Percentiles rank a stretch among this genome's conserved stretches.
Evolutionary conservation across 352 stramenopile species (phyloP).

Genomic region (Albugo candida): DNA sequence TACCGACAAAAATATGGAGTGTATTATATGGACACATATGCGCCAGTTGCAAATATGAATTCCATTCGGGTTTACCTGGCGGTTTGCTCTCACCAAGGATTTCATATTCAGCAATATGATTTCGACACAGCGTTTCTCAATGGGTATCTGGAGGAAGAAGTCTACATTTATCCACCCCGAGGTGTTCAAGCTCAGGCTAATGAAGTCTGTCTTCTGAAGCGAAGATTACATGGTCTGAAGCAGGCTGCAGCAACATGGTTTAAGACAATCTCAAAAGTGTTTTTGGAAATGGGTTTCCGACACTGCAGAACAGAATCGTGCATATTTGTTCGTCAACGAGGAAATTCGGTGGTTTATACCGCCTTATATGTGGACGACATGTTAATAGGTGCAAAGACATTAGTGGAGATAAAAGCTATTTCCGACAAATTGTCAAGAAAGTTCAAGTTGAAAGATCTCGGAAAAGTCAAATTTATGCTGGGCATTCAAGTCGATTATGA

Average conservation of each 20-base stretch:
- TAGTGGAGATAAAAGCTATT: neutral
- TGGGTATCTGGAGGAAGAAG: no score
- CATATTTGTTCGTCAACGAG: slow-evolving; percentile 3
- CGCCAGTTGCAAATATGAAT: slow-evolving; percentile 10
- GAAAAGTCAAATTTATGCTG: slow-evolving; percentile 9
- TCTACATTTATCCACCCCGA: no score
- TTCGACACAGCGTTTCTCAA: slow-evolving; percentile 7
- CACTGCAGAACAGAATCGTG: slow-evolving; percentile 5
- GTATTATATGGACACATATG: slow-evolving; percentile 12
- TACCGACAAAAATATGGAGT: slow-evolving; percentile 11
- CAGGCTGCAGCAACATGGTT: slow-evolving; percentile 12
- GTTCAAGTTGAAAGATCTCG: slow-evolving; percentile 6
- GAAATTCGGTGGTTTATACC: slow-evolving; percentile 4
- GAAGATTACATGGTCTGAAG: slow-evolving; percentile 10
- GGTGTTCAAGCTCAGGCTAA: no score
- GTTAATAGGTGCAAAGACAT: slow-evolving; percentile 2
- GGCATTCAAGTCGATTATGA: slow-evolving; percentile 11
- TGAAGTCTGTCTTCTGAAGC: neutral
- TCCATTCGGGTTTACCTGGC: slow-evolving; percentile 11
- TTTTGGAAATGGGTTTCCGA: no score
- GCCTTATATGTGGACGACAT: slow-evolving; percentile 10
- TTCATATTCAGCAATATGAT: slow-evolving; percentile 9
- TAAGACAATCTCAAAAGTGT: no score
- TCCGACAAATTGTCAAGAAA: neutral
- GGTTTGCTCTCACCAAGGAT: slow-evolving; percentile 6